Evolutionary conservation across 2,329 filamentous ascomycete species (phyloP).

Genomic region (Ramularia collo-cygni): DNA sequence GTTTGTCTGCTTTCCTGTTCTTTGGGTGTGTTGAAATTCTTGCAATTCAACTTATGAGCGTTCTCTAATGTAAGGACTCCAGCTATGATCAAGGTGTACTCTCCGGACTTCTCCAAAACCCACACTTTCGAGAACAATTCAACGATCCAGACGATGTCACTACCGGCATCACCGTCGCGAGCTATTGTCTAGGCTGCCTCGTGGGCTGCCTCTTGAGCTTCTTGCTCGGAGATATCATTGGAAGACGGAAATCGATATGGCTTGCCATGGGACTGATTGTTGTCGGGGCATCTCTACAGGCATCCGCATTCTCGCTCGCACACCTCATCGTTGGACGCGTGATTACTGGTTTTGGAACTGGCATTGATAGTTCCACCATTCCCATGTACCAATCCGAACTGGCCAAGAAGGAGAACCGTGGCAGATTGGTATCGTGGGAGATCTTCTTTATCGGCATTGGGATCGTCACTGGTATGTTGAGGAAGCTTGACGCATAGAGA

Average conservation of each 20-base stretch:
- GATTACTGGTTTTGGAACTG: conserved; percentile 44
- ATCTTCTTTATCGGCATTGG: conserved; percentile 21
- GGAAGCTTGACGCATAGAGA: too few species aligned
- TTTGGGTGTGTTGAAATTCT: conserved; percentile 10
- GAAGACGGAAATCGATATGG: conserved; percentile 44
- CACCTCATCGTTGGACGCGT: conserved; percentile 45
- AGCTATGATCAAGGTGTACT: conserved; percentile 15
- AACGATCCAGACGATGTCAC: conserved; percentile 14
- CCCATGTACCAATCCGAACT: conserved; percentile 41
- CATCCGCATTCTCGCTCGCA: conserved; percentile 29
- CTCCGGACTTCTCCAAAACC: conserved; percentile 17
- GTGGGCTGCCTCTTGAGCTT: conserved; percentile 48
- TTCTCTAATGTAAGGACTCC: background rate
- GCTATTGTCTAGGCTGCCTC: conserved; percentile 56
- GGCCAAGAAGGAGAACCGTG: conserved; percentile 28
- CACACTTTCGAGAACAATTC: conserved; percentile 16
- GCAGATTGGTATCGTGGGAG: conserved; percentile 22
- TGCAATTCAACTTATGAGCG: too few species aligned
- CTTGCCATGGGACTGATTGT: conserved; percentile 44
- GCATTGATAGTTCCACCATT: conserved; percentile 21
- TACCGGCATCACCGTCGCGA: conserved; percentile 35
- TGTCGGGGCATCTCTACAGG: conserved; percentile 37
- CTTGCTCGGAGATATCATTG: conserved; percentile 41
- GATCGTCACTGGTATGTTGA: conserved; percentile 5
- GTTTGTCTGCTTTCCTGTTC: conserved; percentile 17